Percentiles rank a stretch among this genome's conserved stretches.
These are phyloP conservation scores for Neurospora sp. DNA, from an alignment of 495 filamentous ascomycete species.

Conservation along the genomic window DNA sequence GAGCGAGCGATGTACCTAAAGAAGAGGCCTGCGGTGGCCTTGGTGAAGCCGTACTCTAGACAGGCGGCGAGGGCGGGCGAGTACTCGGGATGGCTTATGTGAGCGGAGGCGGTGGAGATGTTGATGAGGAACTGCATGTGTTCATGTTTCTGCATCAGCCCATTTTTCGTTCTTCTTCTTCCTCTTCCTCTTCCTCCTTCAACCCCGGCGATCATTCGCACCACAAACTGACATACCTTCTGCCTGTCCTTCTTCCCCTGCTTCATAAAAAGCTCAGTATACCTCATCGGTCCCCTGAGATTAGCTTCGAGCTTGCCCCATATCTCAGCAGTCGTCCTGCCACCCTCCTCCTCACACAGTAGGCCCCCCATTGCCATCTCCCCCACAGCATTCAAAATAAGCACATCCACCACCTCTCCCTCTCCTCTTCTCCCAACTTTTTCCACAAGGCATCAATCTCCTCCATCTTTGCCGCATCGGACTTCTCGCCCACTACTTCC, in stretches of 20 bases:
- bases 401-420: conserved; percentile 30
- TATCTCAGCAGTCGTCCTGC: neutral
- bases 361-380: neutral
- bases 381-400: conserved; percentile 29
- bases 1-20: conserved; percentile 30
- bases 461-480: conserved; percentile 18
- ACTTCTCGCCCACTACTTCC: conserved; percentile 8
- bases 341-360: neutral
- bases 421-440: conserved; percentile 6
- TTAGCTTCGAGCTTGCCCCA: conserved; percentile 28
- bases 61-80: neutral
- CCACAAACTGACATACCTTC: neutral
- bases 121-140: conserved; percentile 24
- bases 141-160: neutral
- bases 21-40: conserved; percentile 27
- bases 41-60: conserved; percentile 26
- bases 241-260: conserved; percentile 1
- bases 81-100: conserved; percentile 9
- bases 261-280: conserved; percentile 26
- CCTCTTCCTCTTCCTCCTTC: neutral
- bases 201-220: neutral
- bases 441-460: conserved; percentile 26
- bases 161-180: neutral
- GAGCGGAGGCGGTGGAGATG: conserved; percentile 23
- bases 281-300: conserved; percentile 23